phyloP scores from a whole-genome alignment of 2,329 filamentous ascomycete genomes.

The Zarea fungicola region DNA sequence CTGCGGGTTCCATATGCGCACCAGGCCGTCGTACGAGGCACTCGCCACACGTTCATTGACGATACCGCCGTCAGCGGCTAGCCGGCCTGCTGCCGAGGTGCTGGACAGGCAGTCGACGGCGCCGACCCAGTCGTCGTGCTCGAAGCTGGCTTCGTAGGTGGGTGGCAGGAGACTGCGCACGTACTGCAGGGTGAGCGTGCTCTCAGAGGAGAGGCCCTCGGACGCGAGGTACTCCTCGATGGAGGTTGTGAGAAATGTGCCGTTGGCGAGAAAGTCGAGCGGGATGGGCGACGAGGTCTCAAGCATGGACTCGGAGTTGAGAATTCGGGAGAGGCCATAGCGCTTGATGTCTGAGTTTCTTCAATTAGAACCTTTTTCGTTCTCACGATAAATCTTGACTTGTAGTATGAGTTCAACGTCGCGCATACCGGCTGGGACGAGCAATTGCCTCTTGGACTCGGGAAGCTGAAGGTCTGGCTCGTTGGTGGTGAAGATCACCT shows the following conservation, averaged over 20 bases:
- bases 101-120: slow-evolving; percentile 74
- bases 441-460: slow-evolving; percentile 55
- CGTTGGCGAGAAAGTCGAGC: slow-evolving; percentile 94
- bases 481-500: slow-evolving; percentile 62
- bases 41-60: slow-evolving; percentile 65
- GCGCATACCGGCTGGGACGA: slow-evolving; percentile 53
- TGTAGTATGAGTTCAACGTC: too few relatives aligned
- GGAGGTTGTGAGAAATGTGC: slow-evolving; percentile 81
- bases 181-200: slow-evolving; percentile 84
- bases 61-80: slow-evolving; percentile 29
- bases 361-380: too few relatives aligned
- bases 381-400: too few relatives aligned
- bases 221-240: slow-evolving; percentile 84
- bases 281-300: slow-evolving; percentile 62
- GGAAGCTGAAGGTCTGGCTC: slow-evolving; percentile 58
- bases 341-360: slow-evolving; percentile 54
- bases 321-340: slow-evolving; percentile 64
- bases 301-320: slow-evolving; percentile 69
- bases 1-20: slow-evolving; percentile 85
- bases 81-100: slow-evolving; percentile 54
- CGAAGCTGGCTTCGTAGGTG: slow-evolving; percentile 82
- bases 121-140: slow-evolving; percentile 97
- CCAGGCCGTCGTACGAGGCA: slow-evolving; percentile 84
- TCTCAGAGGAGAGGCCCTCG: slow-evolving; percentile 85
- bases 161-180: slow-evolving; percentile 88